Base-by-base conservation (phyloP, 768 basidiomycete genomes). In the Collybia sordida region DNA sequence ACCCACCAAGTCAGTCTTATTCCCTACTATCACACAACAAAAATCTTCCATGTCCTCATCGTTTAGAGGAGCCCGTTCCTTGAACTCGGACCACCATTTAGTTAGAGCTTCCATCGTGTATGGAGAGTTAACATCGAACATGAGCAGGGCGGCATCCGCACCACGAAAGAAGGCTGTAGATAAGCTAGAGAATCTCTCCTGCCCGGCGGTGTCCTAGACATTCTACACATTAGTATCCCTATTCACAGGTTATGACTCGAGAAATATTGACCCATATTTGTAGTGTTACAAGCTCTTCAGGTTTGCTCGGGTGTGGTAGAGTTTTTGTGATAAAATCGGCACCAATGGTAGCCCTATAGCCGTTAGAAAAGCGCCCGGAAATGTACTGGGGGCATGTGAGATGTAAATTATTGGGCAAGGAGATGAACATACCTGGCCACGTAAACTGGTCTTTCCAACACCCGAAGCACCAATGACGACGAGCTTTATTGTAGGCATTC, bases 261-360 rank as follows among this genome's bases (percentile, higher is more conserved):
- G 37, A 17, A 24, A 40, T 45, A 69, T 57, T 52, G 31, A 77
- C 76, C 77, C 75, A 78, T 36, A 78, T 88, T 64, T 90, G 86
- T 50, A 93, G 69, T 7, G 80, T 80, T 7, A 93, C 76, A 1
- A 72, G 65, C 56, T 88, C 79, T 5, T 72, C 78, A 36, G 76
- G 71, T 14, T 73, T 69, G 3, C 59, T 74, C 37, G 84, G 80
- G 59, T 89, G 81, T 0, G 83, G 80, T 9, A 93, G 59, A 0
- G 80, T 81, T 64, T 91, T 92, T 0, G 83, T 78, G 43, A 92
- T 88, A 50, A 93, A 94, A 67, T 94, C 91, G n/a, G 87, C 84
- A 17, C 91, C 92, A 36, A 95, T 93, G 2, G 92, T 94, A 1
- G 91, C 86, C 42, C 88, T 75, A 65, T 93, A 93, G 8, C 83